Evolutionary conservation across 2,329 filamentous ascomycete species (phyloP), one percentile per base, ranked within the genome.

Genomic region (Stagonosporopsis rhizophila): DNA sequence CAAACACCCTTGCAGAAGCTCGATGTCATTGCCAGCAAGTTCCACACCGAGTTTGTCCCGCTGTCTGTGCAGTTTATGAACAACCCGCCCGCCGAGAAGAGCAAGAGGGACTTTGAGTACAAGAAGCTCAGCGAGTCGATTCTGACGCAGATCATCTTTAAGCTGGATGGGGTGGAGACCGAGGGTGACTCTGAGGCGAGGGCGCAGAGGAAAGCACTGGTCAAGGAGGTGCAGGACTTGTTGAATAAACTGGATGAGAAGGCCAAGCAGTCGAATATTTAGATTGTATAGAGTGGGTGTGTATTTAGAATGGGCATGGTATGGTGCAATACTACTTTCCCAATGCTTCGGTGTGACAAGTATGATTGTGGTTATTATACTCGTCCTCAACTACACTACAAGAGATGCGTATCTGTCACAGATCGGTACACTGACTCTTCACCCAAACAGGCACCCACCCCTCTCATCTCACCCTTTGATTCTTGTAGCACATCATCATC

Each of bases 121-220:
- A 87, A 89, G 72, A 88, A 85, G 71, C 75, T 95, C 17, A 87
- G 86, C 4, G 91, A 95, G 79, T 90, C 88, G 4, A 83, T 92
- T 35, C 81, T 95, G 80, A 86, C 88, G 59, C 89, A 92, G 65
- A 85, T 92, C 2, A 70, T 94, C 34, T 77, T 95, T 61, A 94
- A 93, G 77, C 75, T 92, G 35, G 91, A 95, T 71, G 87, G 83
- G 20, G 85, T 94, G 2, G 89, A 94, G 64, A 88, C 87, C 0
- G 87, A 89, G 44, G 89, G 89, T 5, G 85, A 90, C 62, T 63
- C 79, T 9, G 86, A 88, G 12, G 86, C 89, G 23, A 82, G 90
- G 59, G 77, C 81, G 12, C 84, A 80, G 72, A 80, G 91, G 69
- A 93, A 90, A 78, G 88, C 87, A 55, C 75, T 93, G 46, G 89